A percentile compares a stretch with the other conserved stretches of the same genome.
These are phyloP conservation scores for Sparassis latifolia DNA, from an alignment of 1,284 basidiomycete species.

Conservation along the genomic window DNA sequence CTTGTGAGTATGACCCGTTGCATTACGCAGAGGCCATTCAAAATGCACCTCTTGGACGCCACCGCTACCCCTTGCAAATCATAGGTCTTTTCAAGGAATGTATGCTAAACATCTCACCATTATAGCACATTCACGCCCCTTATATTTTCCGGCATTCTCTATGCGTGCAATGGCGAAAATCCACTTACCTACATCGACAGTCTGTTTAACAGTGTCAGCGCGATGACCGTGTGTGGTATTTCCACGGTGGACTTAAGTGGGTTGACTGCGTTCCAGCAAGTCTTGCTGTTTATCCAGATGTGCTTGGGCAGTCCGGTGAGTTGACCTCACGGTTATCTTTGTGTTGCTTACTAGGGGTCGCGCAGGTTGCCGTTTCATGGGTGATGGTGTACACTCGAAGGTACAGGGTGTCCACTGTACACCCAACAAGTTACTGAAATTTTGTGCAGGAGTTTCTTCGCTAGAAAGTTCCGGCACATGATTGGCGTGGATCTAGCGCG, in stretches of 20 bases:
- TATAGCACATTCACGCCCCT: slow-evolving; percentile 69
- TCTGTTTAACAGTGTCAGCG: slow-evolving; percentile 70
- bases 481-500: slow-evolving; percentile 44
- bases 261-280: slow-evolving; percentile 74
- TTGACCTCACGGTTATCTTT: slow-evolving; percentile 9
- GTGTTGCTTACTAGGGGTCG: background rate
- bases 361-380: slow-evolving; percentile 35
- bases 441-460: slow-evolving; percentile 61
- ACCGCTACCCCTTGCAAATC: too few species aligned
- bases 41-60: too few species aligned
- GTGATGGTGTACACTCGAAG: slow-evolving; percentile 63
- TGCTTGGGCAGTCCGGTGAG: slow-evolving; percentile 66
- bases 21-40: background rate
- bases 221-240: slow-evolving; percentile 76
- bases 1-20: background rate
- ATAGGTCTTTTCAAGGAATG: too few species aligned
- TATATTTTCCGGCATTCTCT: slow-evolving; percentile 68
- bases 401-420: slow-evolving; percentile 27
- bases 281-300: slow-evolving; percentile 68
- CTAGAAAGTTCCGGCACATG: slow-evolving; percentile 64
- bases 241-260: slow-evolving; percentile 68
- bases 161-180: slow-evolving; percentile 62
- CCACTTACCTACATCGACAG: slow-evolving; percentile 68
- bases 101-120: too few species aligned
- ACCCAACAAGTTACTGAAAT: too few species aligned